Conservation (phyloP, 2,329 filamentous ascomycete genomes). For the Magnaporthales sp. region DNA sequence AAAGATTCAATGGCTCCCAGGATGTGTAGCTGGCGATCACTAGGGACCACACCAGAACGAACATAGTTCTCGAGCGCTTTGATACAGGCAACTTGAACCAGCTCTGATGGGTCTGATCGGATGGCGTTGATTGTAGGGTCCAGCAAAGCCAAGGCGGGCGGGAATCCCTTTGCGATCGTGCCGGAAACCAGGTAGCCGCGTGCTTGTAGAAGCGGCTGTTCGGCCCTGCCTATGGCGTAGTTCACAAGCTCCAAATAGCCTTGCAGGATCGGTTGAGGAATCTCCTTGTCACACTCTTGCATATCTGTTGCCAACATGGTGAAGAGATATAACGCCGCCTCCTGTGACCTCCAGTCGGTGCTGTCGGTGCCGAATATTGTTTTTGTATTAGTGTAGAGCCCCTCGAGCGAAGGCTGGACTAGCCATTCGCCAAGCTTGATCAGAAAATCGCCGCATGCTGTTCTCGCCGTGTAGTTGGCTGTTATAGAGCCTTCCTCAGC, state of each 20-base stretch:
- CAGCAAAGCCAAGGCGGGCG: slow-evolving; percentile 56
- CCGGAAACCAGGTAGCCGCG: slow-evolving; percentile 83
- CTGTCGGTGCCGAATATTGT: slow-evolving; percentile 55
- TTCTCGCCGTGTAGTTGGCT: slow-evolving; percentile 91
- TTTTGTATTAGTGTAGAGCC: slow-evolving; percentile 68
- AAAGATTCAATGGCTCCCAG: slow-evolving; percentile 62
- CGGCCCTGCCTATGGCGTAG: slow-evolving; percentile 59
- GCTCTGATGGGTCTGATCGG: slow-evolving; percentile 66
- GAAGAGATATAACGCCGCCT: slow-evolving; percentile 76
- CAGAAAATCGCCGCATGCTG: slow-evolving; percentile 82
- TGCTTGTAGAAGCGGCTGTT: slow-evolving; percentile 72
- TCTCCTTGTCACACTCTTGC: slow-evolving; percentile 62
- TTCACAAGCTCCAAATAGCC: slow-evolving; percentile 76
- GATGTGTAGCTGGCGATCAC: slow-evolving; percentile 51
- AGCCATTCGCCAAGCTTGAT: slow-evolving; percentile 93
- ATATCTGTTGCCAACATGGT: slow-evolving; percentile 81
- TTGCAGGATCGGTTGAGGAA: slow-evolving; percentile 60
- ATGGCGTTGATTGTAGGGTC: slow-evolving; percentile 70
- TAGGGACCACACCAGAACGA: slow-evolving; percentile 38
- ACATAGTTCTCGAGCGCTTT: slow-evolving; percentile 69
- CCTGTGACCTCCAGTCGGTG: slow-evolving; percentile 54
- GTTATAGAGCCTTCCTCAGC: slow-evolving; percentile 93
- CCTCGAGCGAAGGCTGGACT: slow-evolving; percentile 64
- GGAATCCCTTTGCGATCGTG: slow-evolving; percentile 61
- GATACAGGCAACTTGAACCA: slow-evolving; percentile 87